Evolutionary conservation across 176 grass and related monocot species (phyloP), one percentile per base, ranked within the genome.

Genomic region (Ampelocalamus luodianensis): DNA sequence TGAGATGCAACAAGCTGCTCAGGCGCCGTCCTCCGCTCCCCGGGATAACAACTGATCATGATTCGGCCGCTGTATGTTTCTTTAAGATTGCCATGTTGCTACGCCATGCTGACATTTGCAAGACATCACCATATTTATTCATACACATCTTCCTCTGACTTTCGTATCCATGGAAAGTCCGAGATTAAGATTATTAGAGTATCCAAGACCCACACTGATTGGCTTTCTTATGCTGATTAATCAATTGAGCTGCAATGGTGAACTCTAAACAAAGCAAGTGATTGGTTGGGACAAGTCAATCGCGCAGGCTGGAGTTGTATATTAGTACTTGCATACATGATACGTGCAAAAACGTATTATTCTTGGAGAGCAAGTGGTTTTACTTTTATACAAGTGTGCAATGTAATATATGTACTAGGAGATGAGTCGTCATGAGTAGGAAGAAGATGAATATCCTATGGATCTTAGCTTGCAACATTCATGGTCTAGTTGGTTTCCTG

Each of bases 211-310:
- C 68, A 39, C 61, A 51, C 48, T 50, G 23, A 39, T 39, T 5
- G 38, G 6, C 0, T 39, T 39, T 5, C 61, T 56, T 60, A 50
- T 10, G 53, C 46, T 32, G 45, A 45, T 55, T 60, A 34, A 64
- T 20, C 45, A 65, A 79, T 27, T 79, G 67, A 39, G 38, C 34
- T 10, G 36, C 34, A 62, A 11, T 29, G 64, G 64, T 68, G 5
- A 54, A 24, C 78, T 54, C 36, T 29, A 59, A 59, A 82, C 37
- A 44, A 68, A 85, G n/a, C 58, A 54, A 70, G 23, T n/a, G 68
- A 78, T 86, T 72, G 72, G 79, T 49, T 5, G 53, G 78, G 73
- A 22, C 45, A 78, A 13, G 79, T 86, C 88, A 90, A 86, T 18
- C 76, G 3, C 59, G 39, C 81, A 68, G 60, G 70, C 71, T 62